These are phyloP conservation scores for Apiotrichum porosum DNA, from an alignment of 1,284 basidiomycete genomes.

Conservation along the genomic window DNA sequence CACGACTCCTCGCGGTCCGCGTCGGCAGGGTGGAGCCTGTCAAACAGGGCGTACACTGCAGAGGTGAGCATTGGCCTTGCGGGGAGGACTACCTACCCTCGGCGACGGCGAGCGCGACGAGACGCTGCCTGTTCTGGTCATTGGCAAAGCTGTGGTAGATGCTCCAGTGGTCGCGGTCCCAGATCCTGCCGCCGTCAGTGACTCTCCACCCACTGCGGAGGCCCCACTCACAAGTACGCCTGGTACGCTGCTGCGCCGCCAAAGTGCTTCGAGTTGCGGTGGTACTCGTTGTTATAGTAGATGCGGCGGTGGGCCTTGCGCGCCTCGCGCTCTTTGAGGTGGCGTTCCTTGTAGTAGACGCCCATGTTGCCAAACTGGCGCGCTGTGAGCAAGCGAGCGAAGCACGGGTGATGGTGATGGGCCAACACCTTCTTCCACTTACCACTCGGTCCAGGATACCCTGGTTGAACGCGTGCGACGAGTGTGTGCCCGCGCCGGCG, in stretches of 20 bases:
- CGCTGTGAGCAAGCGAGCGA: too few species aligned
- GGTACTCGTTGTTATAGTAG: conserved; percentile 22
- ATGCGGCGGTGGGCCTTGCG: conserved; percentile 31
- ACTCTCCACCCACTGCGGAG: not conserved
- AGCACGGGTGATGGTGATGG: too few species aligned
- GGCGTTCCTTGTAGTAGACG: too few species aligned
- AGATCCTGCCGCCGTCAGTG: conserved; percentile 20
- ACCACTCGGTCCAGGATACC: too few species aligned
- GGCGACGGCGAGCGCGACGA: conserved; percentile 39
- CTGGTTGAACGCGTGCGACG: too few species aligned
- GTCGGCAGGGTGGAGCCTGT: conserved; percentile 26
- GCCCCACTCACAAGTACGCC: conserved; percentile 36
- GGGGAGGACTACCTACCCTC: conserved; percentile 28
- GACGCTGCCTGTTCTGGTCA: conserved; percentile 35
- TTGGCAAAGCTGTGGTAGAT: conserved; percentile 29
- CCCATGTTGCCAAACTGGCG: too few species aligned
- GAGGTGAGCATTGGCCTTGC: not conserved
- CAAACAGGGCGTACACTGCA: conserved; percentile 38
- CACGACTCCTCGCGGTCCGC: conserved; percentile 33
- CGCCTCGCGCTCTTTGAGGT: conserved; percentile 1
- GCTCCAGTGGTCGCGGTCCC: conserved; percentile 41
- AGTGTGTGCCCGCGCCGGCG: too few species aligned
- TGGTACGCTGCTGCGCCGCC: conserved; percentile 45
- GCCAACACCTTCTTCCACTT: too few species aligned
- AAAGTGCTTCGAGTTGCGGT: conserved; percentile 32